Base-by-base conservation (phyloP, 805 yeast genomes). In the Lipomyces mesembrius region DNA sequence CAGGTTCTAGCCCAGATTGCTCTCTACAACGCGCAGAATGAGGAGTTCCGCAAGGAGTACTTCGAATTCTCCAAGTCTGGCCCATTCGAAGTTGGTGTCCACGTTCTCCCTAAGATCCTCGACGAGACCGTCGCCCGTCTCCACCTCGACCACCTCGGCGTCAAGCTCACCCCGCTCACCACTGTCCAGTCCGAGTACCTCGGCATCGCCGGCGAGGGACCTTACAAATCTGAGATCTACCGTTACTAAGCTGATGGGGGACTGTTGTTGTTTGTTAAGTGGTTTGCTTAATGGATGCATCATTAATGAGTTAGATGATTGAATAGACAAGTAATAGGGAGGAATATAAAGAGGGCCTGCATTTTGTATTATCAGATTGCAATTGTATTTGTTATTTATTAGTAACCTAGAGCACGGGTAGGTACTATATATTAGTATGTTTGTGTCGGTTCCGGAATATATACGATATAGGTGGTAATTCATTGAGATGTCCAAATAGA, bases 1-100 rank as follows among this genome's bases (percentile, higher is more conserved):
- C 99, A 94, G 86, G 98, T 94, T 73, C 87, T 94, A 80, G 99
- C 99, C 76, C 99, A 94, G 86, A 94, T 93, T 78, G 98, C 98
- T 77, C 85, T 93, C 80, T 94, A 85, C 96, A 94, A 92, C 83
- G 88, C 96, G 77, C 78, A 88, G 72, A 92, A 94, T 84, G 83
- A 80, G 69, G 87, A 79, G 72, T 94, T 95, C 91, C 89, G 90
- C 83, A 76, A 85, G 72, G 81, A 88, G 80, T 89, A 82, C 83
- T 89, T 91, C 72, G 98, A 94, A 86, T 94, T 95, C 82, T 85
- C 91, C 80, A 91, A 90, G 85, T 86, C 95, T 74, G 97, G 96
- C 79, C 89, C 93, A 77, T 95, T 92, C 83, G 87, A 85, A 73
- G 82, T 90, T 74, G 97, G 96, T 81, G 99, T 94, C 74, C 97